Evolutionary conservation across 148 eudicot genomes (phyloP), one percentile per base, ranked within the genome.

Genomic region (Cornus florida): DNA sequence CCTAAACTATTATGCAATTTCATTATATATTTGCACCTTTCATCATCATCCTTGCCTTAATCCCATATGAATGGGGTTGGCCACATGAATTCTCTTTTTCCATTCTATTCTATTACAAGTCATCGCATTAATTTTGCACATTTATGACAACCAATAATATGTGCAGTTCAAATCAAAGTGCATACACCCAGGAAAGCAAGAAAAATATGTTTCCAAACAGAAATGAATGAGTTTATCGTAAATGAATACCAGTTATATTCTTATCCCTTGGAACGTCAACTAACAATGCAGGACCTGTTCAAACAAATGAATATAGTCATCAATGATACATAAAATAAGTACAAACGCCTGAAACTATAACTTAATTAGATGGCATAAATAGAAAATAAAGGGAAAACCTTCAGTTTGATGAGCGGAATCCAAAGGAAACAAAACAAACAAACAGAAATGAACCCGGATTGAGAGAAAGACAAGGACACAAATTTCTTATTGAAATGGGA

Each of bases 231-330:
- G 5, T 60, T 6, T 41, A 17, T 2, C 2, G 5, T 38, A 64
- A 50, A 48, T 35, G 1, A 43, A 43, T 91, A 93, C 97, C 86
- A 66, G 86, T 84, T 76, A 84, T 72, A 72, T 83, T 83, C 73
- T 38, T 80, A 70, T 83, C 71, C 70, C 83, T 83, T 53, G 86
- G 86, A 72, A 87, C 91, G 83, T 95, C 98, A 70, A 95, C 95
- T 81, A 95, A 72, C 67, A 95, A 83, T 10, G 97, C 98, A 19
- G 88, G 98, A 77, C 99, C 99, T 96, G 72, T 38, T 38, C 7
- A 69, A 73, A 41, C 57, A 50, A 35, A 71, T 60, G 41, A 23
- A 33, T 53, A 53, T 53, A 53, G 19, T 53, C 59, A 53, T 53
- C 19, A 53, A 16, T 53, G 7, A 53, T 53, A 11, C 12, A 11